Percentiles rank a stretch among this genome's conserved stretches.
These are phyloP conservation scores for Gossypium gossypioides DNA, from an alignment of 441 rosid species.

Conservation along the genomic window DNA sequence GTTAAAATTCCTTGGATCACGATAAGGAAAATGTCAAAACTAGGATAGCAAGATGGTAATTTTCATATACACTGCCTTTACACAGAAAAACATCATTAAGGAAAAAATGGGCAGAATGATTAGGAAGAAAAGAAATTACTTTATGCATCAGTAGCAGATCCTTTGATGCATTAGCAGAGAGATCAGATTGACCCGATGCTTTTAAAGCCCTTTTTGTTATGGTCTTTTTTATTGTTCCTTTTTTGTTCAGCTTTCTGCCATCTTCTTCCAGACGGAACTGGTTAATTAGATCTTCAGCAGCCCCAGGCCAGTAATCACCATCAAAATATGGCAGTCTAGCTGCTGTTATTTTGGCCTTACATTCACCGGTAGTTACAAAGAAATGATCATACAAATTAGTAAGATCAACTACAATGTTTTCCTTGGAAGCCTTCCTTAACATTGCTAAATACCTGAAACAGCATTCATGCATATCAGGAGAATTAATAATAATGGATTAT, in stretches of 20 bases:
- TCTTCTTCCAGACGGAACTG: constrained; percentile 95
- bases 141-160: constrained; percentile 93
- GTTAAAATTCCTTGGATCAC: neutral
- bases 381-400: constrained; percentile 91
- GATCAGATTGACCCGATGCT: constrained; percentile 97
- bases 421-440: constrained; percentile 83
- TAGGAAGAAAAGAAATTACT: constrained; percentile 36
- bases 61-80: neutral
- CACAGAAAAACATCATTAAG: neutral
- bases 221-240: constrained; percentile 72
- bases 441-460: constrained; percentile 74
- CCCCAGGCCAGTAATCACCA: constrained; percentile 99
- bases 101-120: constrained; percentile 6
- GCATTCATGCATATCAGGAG: constrained; percentile 10
- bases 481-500: neutral
- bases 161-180: constrained; percentile 89
- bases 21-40: neutral
- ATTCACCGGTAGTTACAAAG: constrained; percentile 75
- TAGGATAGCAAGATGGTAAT: neutral
- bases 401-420: constrained; percentile 77
- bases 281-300: constrained; percentile 92
- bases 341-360: constrained; percentile 89
- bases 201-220: constrained; percentile 91
- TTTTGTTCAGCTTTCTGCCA: constrained; percentile 85
- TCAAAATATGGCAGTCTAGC: constrained; percentile 98